Evolutionary conservation across 148 eudicot genomes (phyloP).

Genomic region (Vaccinium corymbosum): DNA sequence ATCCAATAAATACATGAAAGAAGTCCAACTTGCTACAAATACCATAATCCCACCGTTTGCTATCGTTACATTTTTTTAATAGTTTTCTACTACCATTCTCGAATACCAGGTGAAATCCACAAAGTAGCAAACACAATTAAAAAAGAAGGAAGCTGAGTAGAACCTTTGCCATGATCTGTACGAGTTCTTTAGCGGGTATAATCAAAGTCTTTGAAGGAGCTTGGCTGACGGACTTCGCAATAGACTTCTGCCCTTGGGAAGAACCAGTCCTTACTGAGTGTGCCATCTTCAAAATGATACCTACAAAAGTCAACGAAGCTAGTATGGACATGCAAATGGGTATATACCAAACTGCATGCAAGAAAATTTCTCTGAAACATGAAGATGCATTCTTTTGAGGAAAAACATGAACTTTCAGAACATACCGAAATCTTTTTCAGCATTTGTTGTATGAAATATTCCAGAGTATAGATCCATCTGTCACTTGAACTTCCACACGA

Average conservation of each 20-base stretch:
- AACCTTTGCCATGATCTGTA: slow-evolving; percentile 91
- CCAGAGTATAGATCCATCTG: slow-evolving; percentile 84
- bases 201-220: slow-evolving; percentile 65
- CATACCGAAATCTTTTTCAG: slow-evolving; percentile 83
- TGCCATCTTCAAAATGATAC: slow-evolving; percentile 88
- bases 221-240: slow-evolving; percentile 46
- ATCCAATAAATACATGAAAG: not conserved
- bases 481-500: slow-evolving; percentile 88
- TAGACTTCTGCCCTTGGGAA: slow-evolving; percentile 47
- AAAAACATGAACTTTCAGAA: not conserved
- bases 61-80: not conserved
- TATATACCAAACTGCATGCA: not conserved
- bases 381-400: slow-evolving; percentile 2
- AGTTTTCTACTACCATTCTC: not conserved
- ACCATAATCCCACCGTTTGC: not conserved
- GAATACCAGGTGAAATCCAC: not conserved
- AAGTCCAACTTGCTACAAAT: not conserved
- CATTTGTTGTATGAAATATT: slow-evolving; percentile 72
- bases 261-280: slow-evolving; percentile 52
- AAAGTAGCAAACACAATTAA: not conserved
- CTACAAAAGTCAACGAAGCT: slow-evolving; percentile 32
- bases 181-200: slow-evolving; percentile 75
- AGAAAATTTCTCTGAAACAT: not conserved
- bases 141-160: slow-evolving; percentile 1
- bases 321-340: not conserved